Base-by-base conservation (phyloP, 768 basidiomycete genomes). In the Antrodiella citrinella region DNA sequence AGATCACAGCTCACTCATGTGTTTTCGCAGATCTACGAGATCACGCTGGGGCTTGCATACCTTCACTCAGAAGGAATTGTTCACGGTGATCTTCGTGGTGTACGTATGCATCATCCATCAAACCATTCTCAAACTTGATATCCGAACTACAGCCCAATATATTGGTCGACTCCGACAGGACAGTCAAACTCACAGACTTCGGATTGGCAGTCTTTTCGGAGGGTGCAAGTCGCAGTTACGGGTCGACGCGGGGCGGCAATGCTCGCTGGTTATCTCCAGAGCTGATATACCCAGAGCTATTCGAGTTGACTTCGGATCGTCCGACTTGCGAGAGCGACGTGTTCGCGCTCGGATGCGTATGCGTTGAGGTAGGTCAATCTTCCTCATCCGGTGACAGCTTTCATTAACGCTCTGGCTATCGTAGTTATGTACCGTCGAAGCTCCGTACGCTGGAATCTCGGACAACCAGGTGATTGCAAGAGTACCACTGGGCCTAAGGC, bases 81-180 rank as follows among this genome's bases (percentile, higher is more conserved):
- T 4, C 51, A 52, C 30, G 51, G 51, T 4, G 51, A 52, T 25
- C 26, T 52, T 9, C 46, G 51, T 41, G 51, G 51, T 5, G 51
- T 52, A 44, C 5, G 51, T 48, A 19, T 20, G 18, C 18, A 18
- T 18, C 3, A 30, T 44, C 3, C 10, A 4, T 12, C 4, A 4
- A 9, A 10, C 35, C 18, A 18, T 10, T 38, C n/a, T n/a, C n/a
- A n/a, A n/a, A n/a, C n/a, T n/a, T 38, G 35, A n/a, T n/a, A n/a
- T n/a, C n/a, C n/a, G 18, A 38, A 18, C 18, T 39, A 12, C 19
- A 51, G 51, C 13, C 18, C n/a, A 52, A 52, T 30, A 35, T 52
- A 25, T 41, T 52, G 20, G 41, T 52, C 19, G 47, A 47, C 20
- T 24, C 26, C 4, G 47, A 52, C 25, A 46, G 35, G 13, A 21